Base-by-base conservation (phyloP, 768 basidiomycete species). In the Suillus ampliporus region DNA sequence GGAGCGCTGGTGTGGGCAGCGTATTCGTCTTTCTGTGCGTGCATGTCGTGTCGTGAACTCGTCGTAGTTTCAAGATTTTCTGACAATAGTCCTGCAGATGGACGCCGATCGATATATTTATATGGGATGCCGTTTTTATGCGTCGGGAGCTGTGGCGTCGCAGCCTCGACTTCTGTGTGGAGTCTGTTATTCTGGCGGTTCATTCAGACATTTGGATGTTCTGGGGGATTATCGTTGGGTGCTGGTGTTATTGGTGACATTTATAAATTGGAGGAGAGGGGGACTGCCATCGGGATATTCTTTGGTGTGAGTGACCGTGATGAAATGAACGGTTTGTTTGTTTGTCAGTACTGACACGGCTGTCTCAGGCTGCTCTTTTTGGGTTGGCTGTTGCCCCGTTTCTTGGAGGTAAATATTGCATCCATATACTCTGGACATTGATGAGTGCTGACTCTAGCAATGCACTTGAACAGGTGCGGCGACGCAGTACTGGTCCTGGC, bases 401-500 rank as follows among this genome's bases (percentile, higher is more conserved):
- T 2, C 64, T 75, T 1, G 87, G 87, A 63, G 87, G 86, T 73
- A 44, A 43, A n/a, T n/a, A n/a, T n/a, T n/a, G n/a, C n/a, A n/a
- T n/a, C n/a, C n/a, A 65, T 67, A 19, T 31, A 28, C 11, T 41
- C 10, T 57, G 5, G 6, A 37, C 23, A 4, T n/a, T 5, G 7
- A 19, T 54, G 19, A 17, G 26, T 11, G 17, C 28, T 14, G 17
- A 61, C 17, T n/a, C 34, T 28, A 21, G 31, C 7, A 14, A 41
- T 10, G 6, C 3, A 14, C 31, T 54, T 47, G 19, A 23, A 6
- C 46, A 81, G 83, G 83, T 8, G 58, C 81, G 34, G 79, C 78
- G 0, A 78, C 86, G 0, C 78, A 86, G 51, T 86, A 87, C 64
- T 77, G 77, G 5, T 88, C 87, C 0, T 89, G 89, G 87, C 79